Percentiles rank a stretch among this genome's conserved stretches.
Evolutionary conservation across 495 filamentous ascomycete genomes (phyloP).

Genomic region (Gamarada debralockiae): DNA sequence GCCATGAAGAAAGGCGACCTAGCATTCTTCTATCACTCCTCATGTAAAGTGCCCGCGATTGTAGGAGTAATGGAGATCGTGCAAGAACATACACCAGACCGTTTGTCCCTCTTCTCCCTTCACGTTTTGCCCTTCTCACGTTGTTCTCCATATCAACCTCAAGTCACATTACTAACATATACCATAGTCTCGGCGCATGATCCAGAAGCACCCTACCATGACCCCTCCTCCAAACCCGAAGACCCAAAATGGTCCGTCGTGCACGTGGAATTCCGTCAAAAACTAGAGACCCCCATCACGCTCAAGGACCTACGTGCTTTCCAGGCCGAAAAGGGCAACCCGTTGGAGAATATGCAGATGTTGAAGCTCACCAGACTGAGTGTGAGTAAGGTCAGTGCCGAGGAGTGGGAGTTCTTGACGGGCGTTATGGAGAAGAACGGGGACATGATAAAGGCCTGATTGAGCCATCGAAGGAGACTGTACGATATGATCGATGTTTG

Average conservation of each 20-base stretch:
- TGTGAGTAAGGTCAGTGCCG: constrained; percentile 68
- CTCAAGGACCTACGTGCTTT: constrained; percentile 70
- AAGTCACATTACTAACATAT: constrained; percentile 13
- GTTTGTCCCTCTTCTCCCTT: constrained; percentile 40
- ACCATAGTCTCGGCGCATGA: constrained; percentile 74
- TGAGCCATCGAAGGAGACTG: no score
- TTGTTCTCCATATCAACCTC: not conserved
- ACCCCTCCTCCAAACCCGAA: constrained; percentile 62
- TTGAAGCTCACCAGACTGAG: constrained; percentile 77
- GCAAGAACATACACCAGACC: constrained; percentile 71
- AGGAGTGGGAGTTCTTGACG: constrained; percentile 80
- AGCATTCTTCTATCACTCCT: constrained; percentile 98
- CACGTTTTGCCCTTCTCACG: not conserved
- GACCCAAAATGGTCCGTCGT: constrained; percentile 87
- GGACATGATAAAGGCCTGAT: no score
- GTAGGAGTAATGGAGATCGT: constrained; percentile 95
- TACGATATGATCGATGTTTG: no score
- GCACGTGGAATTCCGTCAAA: constrained; percentile 78
- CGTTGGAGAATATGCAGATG: constrained; percentile 79
- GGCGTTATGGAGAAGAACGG: constrained; percentile 41
- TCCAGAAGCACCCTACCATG: constrained; percentile 74
- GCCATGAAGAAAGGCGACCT: constrained; percentile 88
- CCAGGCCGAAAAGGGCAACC: constrained; percentile 48
- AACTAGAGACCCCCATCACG: constrained; percentile 68
- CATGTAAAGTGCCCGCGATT: constrained; percentile 85